Evolutionary conservation across 2,329 filamentous ascomycete species (phyloP), one percentile per base, ranked within the genome.

Genomic region (Kalmusia sp.): DNA sequence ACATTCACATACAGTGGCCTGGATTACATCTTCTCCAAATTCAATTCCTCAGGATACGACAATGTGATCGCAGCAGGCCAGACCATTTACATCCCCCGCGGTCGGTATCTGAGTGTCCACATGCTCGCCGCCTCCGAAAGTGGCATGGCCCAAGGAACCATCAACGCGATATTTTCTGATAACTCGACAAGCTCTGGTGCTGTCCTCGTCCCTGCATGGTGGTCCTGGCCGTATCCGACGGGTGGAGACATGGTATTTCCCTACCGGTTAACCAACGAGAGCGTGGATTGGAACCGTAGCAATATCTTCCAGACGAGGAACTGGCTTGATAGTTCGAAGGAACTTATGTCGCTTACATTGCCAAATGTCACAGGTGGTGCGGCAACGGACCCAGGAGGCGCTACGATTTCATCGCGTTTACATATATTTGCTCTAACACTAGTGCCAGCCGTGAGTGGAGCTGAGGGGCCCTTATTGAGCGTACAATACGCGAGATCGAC

Each of bases 91-190:
- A 63, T 74, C 3, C 69, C 72, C 2, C 54, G 51, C 19, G 67
- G 64, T 2, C 65, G 62, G 35, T 78, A 78, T 40, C 67, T 76
- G 52, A 72, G 70, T 41, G 70, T 74, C 14, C 66, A 74, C 25
- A 73, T 77, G 68, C 72, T 77, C 14, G 73, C 73, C n/a, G 71
- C 76, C 6, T 70, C 73, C 2, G 75, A 78, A 53, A 37, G n/a
- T n/a, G 73, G 69, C 4, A 71, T 76, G 48, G 73, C 73, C 6
- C 70, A 71, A 17, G 73, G 70, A 4, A 68, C 61, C 7, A 56
- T 78, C n/a, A 76, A 69, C 31, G 69, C 69, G 6, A 73, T 67
- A 2, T 78, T 77, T 49, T 61, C 66, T 0, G 76, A 78, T 58
- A 68, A 69, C 19, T 70, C 60, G n/a, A 72, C 67, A 1, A 61